phyloP scores from a whole-genome alignment of 2,329 filamentous ascomycete species.

The Dactylellina sp. region DNA sequence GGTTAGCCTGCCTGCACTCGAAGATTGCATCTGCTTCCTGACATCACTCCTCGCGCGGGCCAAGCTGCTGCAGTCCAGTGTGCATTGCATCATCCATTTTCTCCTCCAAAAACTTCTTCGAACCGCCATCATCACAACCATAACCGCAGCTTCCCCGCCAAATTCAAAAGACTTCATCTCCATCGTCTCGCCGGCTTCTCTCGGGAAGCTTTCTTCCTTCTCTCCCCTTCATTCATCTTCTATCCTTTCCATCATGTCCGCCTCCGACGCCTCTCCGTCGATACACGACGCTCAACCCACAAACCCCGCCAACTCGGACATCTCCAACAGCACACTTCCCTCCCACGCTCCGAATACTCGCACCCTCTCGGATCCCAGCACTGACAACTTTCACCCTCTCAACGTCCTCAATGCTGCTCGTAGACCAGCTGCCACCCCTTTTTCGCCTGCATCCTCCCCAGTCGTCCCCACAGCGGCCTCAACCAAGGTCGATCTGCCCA shows the following conservation, averaged over 20 bases:
- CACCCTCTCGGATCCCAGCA: constrained; percentile 36
- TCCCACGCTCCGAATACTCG: constrained; percentile 29
- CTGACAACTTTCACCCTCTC: constrained; percentile 55
- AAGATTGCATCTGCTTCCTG: constrained; percentile 33
- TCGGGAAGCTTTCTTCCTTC: not conserved
- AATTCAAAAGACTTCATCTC: not conserved
- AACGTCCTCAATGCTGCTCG: constrained; percentile 67
- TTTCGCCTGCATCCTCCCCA: constrained; percentile 65
- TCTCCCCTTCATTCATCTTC: not conserved
- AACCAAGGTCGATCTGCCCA: constrained; percentile 47
- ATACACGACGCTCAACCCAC: constrained; percentile 30
- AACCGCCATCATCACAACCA: not conserved
- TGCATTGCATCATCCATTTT: constrained; percentile 51
- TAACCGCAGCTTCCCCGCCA: not conserved
- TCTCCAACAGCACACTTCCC: not conserved
- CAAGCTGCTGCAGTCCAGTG: constrained; percentile 11
- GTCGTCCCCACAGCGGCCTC: constrained; percentile 65
- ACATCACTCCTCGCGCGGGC: no score
- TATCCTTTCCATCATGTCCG: constrained; percentile 30
- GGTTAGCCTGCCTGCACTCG: no score
- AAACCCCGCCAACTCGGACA: constrained; percentile 18
- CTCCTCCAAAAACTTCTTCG: constrained; percentile 4
- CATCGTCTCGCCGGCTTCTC: not conserved
- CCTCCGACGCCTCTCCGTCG: constrained; percentile 25
- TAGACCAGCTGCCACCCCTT: constrained; percentile 66